phyloP scores from a whole-genome alignment of 192 early-diverging fungal genomes.

The Lobosporangium transversale region DNA sequence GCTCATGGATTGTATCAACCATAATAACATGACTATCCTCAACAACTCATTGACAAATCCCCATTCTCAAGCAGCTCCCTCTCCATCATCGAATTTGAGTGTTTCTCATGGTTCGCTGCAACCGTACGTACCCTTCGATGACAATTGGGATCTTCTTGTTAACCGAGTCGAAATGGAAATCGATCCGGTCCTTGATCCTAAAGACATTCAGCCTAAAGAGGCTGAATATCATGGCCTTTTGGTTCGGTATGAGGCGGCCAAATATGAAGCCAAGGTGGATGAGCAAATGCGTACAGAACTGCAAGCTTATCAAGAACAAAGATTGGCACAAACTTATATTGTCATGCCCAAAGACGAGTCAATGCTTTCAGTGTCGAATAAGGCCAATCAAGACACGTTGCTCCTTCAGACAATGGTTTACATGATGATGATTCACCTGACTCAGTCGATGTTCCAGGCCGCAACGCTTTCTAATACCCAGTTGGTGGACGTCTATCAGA shows the following conservation, averaged over 20 bases:
- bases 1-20: constrained; percentile 44
- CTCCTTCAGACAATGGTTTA: constrained; percentile 49
- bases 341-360: constrained; percentile 39
- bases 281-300: constrained; percentile 50
- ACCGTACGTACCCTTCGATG: constrained; percentile 41
- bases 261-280: constrained; percentile 32
- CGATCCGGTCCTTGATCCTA: constrained; percentile 40
- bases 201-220: constrained; percentile 32
- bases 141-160: constrained; percentile 45
- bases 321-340: constrained; percentile 39
- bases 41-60: constrained; percentile 26
- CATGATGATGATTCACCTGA: constrained; percentile 54
- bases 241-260: constrained; percentile 31
- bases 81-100: neutral
- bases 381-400: constrained; percentile 19
- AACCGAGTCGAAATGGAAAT: constrained; percentile 40
- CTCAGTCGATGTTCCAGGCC: constrained; percentile 39
- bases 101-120: constrained; percentile 24
- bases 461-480: constrained; percentile 45
- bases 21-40: constrained; percentile 50
- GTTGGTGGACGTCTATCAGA: constrained; percentile 38
- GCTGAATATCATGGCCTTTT: constrained; percentile 22
- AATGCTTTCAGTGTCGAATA: constrained; percentile 2
- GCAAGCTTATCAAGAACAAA: constrained; percentile 41
- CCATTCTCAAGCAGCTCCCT: constrained; percentile 4